Base-by-base conservation (phyloP, 164 flowering plant species). In the Annona squamosa region DNA sequence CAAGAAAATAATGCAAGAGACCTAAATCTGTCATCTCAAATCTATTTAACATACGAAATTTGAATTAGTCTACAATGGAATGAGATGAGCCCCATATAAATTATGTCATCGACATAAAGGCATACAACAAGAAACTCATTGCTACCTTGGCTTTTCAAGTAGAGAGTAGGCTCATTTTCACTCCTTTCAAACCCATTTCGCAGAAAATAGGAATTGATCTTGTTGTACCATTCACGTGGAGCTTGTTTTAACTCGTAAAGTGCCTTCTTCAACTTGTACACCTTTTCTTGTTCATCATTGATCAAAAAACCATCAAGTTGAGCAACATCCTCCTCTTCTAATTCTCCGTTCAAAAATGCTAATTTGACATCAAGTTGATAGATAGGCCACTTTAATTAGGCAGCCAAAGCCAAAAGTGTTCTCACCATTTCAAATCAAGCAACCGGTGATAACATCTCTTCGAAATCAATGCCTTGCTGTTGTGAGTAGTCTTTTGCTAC, bases 21-120 rank as follows among this genome's bases (percentile, higher is more conserved):
- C 37, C 37, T 26, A 26, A 26, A 26, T 26, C 37, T 26, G 37
- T 26, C 37, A 26, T 26, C 37, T 26, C 37, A 26, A 26, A 26
- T 26, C 37, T 26, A 26, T 26, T 26, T 26, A 26, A 26, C 37
- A 1, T 26, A 26, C 37, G 0, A 26, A 26, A 26, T 5, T 68
- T 68, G 52, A 68, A 68, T 44, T 6, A 48, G 5, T 56, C 72
- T 17, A 65, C n/a, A 62, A 70, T 70, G 3, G 13, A 26, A 9
- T 5, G 12, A 1, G 37, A 48, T 26, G 56, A 48, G 48, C 72
- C 73, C 65, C 37, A 26, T 71, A 26, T 71, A 71, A 10, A 71
- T 69, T 4, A 71, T 19, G 59, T 61, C 46, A 41, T 71, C 66
- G 3, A 71, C 73, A 57, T 71, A 71, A 4, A 71, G 37, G 45